Percentiles rank a stretch among this genome's conserved stretches.
Conservation (phyloP, 2,329 filamentous ascomycete genomes). For the Eutypa lata region DNA sequence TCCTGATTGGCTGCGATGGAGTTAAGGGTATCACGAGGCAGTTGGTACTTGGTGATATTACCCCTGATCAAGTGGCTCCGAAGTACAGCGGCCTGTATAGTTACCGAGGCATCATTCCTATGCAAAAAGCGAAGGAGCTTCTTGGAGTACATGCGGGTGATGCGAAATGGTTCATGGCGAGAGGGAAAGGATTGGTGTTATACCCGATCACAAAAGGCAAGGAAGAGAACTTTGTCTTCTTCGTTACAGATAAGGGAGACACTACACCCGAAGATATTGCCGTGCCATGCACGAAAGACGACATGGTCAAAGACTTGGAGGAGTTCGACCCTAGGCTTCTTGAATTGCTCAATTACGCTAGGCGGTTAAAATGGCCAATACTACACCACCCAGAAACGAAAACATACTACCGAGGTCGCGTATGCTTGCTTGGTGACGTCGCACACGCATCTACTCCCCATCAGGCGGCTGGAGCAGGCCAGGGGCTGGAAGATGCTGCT, state of each 20-base stretch:
- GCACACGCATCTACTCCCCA: constrained; percentile 23
- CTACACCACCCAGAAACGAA: constrained; percentile 24
- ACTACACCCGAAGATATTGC: constrained; percentile 19
- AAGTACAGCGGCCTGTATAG: constrained; percentile 27
- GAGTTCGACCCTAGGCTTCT: constrained; percentile 19
- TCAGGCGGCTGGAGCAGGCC: constrained; percentile 24
- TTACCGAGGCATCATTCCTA: constrained; percentile 28
- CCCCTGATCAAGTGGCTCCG: constrained; percentile 23
- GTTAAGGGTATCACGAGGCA: constrained; percentile 23
- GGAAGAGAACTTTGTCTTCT: constrained; percentile 25
- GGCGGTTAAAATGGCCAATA: constrained; percentile 20
- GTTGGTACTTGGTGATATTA: constrained; percentile 18
- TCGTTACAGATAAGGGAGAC: constrained; percentile 12
- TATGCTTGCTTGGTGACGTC: constrained; percentile 25
- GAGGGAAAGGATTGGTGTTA: constrained; percentile 17
- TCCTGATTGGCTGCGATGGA: constrained; percentile 25
- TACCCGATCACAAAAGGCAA: constrained; percentile 24
- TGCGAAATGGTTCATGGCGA: constrained; percentile 25
- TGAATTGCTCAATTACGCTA: constrained; percentile 22
- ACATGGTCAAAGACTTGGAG: constrained; percentile 22
- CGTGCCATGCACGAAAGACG: constrained; percentile 20
- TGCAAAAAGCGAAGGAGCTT: constrained; percentile 20
- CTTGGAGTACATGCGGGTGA: constrained; percentile 24
- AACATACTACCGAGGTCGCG: constrained; percentile 18
- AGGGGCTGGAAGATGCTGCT: constrained; percentile 25